Evolutionary conservation across 306 rosid species (phyloP).

Genomic region (Vigna nakashimae): DNA sequence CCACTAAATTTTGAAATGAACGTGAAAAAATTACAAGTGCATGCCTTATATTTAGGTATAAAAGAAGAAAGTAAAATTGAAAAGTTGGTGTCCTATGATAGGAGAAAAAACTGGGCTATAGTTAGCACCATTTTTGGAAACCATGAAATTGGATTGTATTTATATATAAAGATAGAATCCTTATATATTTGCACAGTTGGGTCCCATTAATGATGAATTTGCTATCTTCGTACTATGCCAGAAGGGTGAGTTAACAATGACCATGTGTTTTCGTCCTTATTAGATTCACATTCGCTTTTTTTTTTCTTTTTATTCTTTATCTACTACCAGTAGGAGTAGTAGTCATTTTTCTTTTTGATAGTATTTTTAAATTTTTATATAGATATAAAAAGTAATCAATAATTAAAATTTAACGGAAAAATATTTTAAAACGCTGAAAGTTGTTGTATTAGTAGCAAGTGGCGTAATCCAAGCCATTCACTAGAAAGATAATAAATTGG

Average conservation of each 20-base stretch:
- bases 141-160: background rate
- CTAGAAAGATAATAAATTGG: constrained; percentile 8
- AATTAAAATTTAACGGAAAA: too few species aligned
- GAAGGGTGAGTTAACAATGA: background rate
- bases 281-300: background rate
- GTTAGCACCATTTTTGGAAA: background rate
- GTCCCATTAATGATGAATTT: constrained; percentile 5
- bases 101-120: background rate
- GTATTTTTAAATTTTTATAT: too few species aligned
- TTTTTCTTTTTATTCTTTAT: background rate
- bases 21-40: too few species aligned
- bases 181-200: background rate
- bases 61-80: too few species aligned
- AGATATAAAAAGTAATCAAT: too few species aligned
- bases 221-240: background rate
- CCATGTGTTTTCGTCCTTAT: constrained; percentile 35
- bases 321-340: background rate
- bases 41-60: too few species aligned
- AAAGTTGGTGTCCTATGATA: too few species aligned
- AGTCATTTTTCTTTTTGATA: background rate
- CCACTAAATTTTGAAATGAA: too few species aligned
- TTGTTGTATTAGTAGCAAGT: background rate
- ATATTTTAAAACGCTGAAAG: too few species aligned
- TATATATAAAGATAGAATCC: background rate
- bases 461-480: constrained; percentile 45